These are phyloP conservation scores for Metschnikowia orientalis DNA, from an alignment of 805 yeast species.

Conservation along the genomic window DNA sequence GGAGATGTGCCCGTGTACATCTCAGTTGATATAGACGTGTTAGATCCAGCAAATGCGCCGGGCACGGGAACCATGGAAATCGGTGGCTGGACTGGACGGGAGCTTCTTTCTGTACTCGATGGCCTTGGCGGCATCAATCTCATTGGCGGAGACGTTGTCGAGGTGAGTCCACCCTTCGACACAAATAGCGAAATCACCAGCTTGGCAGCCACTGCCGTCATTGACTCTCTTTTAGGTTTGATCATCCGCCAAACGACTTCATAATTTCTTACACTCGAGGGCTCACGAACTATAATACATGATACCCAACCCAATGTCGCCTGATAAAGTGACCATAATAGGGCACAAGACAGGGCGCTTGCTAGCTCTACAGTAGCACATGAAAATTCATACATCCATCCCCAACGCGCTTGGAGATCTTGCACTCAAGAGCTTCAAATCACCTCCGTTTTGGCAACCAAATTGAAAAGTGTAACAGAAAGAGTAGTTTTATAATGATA, in stretches of 20 bases:
- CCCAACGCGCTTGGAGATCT: too few relatives aligned
- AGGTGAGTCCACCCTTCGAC: slow-evolving; percentile 65
- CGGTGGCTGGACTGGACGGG: slow-evolving; percentile 67
- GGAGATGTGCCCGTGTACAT: slow-evolving; percentile 42
- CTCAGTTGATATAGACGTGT: slow-evolving; percentile 53
- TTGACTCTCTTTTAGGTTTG: slow-evolving; percentile 46
- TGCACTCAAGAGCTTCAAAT: too few relatives aligned
- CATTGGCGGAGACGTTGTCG: slow-evolving; percentile 76
- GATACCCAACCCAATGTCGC: too few relatives aligned
- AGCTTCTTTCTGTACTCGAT: slow-evolving; percentile 54
- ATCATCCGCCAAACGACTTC: slow-evolving; percentile 36
- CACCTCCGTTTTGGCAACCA: too few relatives aligned
- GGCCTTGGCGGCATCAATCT: slow-evolving; percentile 55
- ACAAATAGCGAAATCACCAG: slow-evolving; percentile 58
- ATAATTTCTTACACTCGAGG: too few relatives aligned
- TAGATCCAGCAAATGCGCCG: slow-evolving; percentile 72
- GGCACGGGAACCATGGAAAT: slow-evolving; percentile 79
- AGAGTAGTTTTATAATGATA: not conserved
- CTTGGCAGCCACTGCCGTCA: slow-evolving; percentile 61
- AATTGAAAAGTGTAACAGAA: not conserved
- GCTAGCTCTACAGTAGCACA: too few relatives aligned
- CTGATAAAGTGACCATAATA: too few relatives aligned
- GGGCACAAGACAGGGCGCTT: too few relatives aligned
- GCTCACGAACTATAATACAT: too few relatives aligned
- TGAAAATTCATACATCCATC: too few relatives aligned